Percentiles rank a stretch among this genome's conserved stretches.
Conservation (phyloP, 768 basidiomycete genomes). For the Mrakia frigida region DNA sequence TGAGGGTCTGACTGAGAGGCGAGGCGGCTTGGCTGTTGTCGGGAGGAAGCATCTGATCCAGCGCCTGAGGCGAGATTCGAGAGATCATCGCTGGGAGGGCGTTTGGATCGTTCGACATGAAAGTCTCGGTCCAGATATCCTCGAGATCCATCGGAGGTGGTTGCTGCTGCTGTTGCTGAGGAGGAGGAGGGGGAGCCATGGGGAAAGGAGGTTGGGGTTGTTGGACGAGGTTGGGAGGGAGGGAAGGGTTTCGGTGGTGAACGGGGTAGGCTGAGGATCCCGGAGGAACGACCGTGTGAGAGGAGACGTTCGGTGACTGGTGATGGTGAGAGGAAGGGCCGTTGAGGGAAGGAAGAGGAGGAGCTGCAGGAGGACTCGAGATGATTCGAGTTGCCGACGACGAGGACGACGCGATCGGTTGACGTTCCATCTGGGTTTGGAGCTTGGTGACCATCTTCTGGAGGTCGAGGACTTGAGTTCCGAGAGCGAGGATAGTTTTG, state of each 20-base stretch:
- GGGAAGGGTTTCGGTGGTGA: background rate
- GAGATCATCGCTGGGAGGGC: slow-evolving; percentile 10
- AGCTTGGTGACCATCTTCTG: slow-evolving; percentile 13
- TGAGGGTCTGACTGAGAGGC: slow-evolving; percentile 25
- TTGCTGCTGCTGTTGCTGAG: too few relatives aligned
- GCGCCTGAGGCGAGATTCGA: background rate
- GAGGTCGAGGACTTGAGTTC: slow-evolving; percentile 22
- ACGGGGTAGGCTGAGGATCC: slow-evolving; percentile 19
- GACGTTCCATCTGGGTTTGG: slow-evolving; percentile 17
- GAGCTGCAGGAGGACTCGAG: background rate
- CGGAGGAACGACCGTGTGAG: slow-evolving; percentile 20
- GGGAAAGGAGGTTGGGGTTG: background rate
- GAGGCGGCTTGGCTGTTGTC: background rate
- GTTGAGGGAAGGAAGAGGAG: slow-evolving; percentile 2
- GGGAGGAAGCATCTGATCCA: background rate
- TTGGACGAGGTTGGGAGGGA: background rate
- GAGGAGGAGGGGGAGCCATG: background rate
- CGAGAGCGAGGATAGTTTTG: slow-evolving; percentile 23
- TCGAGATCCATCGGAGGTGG: background rate
- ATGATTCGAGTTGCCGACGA: background rate
- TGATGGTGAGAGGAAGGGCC: background rate
- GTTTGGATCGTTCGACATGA: slow-evolving; percentile 18
- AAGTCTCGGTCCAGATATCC: slow-evolving; percentile 23
- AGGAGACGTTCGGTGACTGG: background rate
- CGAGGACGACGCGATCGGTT: slow-evolving; percentile 4